phyloP scores from a whole-genome alignment of 2,329 filamentous ascomycete species.

The Mariannaea elegans region DNA sequence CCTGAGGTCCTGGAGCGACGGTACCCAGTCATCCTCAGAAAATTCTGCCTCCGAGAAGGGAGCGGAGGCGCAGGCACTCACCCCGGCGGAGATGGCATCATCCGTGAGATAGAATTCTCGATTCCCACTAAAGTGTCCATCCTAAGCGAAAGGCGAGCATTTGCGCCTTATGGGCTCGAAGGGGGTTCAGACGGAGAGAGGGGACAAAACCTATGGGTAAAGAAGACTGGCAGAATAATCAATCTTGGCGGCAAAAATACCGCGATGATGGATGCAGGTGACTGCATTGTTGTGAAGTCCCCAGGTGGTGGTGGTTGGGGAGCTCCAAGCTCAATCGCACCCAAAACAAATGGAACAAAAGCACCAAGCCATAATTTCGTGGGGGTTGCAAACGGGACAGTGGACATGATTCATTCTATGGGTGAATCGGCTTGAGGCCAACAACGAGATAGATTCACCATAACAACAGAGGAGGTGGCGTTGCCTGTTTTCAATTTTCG shows the following conservation, averaged over 20 bases:
- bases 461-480: too few relatives aligned
- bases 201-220: constrained; percentile 87
- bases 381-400: constrained; percentile 17
- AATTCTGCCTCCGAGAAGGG: constrained; percentile 71
- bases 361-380: constrained; percentile 10
- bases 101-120: constrained; percentile 80
- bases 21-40: constrained; percentile 75
- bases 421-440: constrained; percentile 17
- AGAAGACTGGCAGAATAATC: constrained; percentile 55
- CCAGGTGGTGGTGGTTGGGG: constrained; percentile 23
- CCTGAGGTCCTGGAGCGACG: constrained; percentile 52
- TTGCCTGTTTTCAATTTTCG: too few relatives aligned
- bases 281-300: constrained; percentile 16
- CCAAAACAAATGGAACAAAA: not conserved
- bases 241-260: constrained; percentile 27
- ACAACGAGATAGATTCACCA: too few relatives aligned
- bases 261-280: constrained; percentile 18
- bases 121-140: constrained; percentile 80
- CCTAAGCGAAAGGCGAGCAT: constrained; percentile 76
- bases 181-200: constrained; percentile 81
- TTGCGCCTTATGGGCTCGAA: constrained; percentile 73
- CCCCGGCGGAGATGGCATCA: constrained; percentile 75
- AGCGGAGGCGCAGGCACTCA: constrained; percentile 72
- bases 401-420: constrained; percentile 24
- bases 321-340: not conserved